Conservation (phyloP, 1,139 yeast genomes). For the Hansenula lynferdii region DNA sequence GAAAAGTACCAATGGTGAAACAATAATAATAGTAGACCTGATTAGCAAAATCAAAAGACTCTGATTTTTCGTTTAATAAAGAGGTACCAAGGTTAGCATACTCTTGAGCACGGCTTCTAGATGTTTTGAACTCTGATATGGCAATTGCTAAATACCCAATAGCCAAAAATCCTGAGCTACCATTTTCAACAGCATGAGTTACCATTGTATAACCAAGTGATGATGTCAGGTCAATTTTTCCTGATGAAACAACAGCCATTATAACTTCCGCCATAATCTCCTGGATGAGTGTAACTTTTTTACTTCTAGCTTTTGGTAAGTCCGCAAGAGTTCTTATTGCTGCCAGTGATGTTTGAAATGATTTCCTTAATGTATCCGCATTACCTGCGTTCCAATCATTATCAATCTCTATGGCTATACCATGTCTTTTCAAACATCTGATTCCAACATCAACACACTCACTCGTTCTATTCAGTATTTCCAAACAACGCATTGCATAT, state of each 20-base stretch:
- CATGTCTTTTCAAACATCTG: conserved; percentile 28
- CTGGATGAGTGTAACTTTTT: conserved; percentile 31
- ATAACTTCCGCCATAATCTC: conserved; percentile 41
- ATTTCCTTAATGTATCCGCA: conserved; percentile 25
- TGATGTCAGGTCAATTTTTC: conserved; percentile 20
- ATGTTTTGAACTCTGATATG: conserved; percentile 23
- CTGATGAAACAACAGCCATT: conserved; percentile 24
- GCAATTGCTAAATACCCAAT: conserved; percentile 29
- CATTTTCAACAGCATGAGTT: conserved; percentile 26
- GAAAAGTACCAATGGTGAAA: conserved; percentile 37
- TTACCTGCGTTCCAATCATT: conserved; percentile 24
- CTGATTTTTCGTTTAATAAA: conserved; percentile 34
- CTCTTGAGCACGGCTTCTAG: conserved; percentile 34
- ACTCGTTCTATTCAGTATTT: conserved; percentile 29
- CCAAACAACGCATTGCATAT: conserved; percentile 36
- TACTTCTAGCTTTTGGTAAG: conserved; percentile 26
- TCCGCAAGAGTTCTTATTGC: conserved; percentile 36
- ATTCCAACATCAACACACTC: conserved; percentile 37
- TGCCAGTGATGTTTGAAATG: conserved; percentile 37
- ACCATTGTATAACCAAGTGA: conserved; percentile 27
- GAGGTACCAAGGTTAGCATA: conserved; percentile 37
- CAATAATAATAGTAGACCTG: conserved; percentile 41
- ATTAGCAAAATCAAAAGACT: conserved; percentile 35
- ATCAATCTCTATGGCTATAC: conserved; percentile 26
- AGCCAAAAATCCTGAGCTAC: conserved; percentile 29